Percentiles rank a stretch among this genome's conserved stretches.
phyloP scores from a whole-genome alignment of 805 yeast species.

The Wickerhamomyces subpelliculosus region DNA sequence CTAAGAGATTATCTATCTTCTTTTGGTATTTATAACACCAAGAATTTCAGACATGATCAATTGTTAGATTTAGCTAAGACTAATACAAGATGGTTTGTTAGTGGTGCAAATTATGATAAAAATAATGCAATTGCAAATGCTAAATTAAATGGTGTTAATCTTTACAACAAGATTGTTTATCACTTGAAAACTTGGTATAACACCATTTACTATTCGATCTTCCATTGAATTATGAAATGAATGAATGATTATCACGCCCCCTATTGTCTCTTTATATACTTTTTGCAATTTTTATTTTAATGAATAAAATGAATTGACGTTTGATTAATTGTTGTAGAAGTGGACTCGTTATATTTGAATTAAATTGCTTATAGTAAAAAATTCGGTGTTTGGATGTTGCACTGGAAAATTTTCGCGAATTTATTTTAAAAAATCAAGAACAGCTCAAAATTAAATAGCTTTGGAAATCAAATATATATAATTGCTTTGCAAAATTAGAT shows the following conservation, averaged over 20 bases:
- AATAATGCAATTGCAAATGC: not conserved
- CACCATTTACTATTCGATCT: conserved; percentile 4
- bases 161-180: conserved; percentile 5
- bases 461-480: no score
- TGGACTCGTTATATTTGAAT: no score
- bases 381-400: no score
- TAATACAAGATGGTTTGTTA: conserved; percentile 33
- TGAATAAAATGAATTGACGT: no score
- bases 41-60: conserved; percentile 25
- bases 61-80: conserved; percentile 32
- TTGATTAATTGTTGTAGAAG: no score
- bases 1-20: conserved; percentile 32
- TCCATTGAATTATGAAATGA: not conserved
- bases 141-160: conserved; percentile 6
- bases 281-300: not conserved
- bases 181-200: conserved; percentile 5
- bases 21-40: conserved; percentile 32
- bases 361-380: no score
- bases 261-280: no score
- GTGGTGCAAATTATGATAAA: conserved; percentile 15
- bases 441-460: no score
- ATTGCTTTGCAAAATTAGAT: no score
- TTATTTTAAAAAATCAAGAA: no score
- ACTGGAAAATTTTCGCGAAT: no score
- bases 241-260: no score